Percentiles rank a stretch among this genome's conserved stretches.
Evolutionary conservation across 2,329 filamentous ascomycete species (phyloP).

Genomic region (Trichoderma lentiforme): DNA sequence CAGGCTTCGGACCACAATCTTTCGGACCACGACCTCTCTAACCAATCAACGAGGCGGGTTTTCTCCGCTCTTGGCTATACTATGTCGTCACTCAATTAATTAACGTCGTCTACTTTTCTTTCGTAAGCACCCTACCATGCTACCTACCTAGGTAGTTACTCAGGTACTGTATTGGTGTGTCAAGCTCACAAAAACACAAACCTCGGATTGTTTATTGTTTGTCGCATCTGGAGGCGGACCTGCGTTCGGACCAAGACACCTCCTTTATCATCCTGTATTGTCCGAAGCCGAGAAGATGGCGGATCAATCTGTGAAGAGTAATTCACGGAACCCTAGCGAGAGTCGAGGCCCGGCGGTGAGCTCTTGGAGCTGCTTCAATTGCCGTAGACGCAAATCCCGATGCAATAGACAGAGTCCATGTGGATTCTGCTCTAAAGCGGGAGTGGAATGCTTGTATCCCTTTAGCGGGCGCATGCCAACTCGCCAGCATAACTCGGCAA

Average conservation of each 20-base stretch:
- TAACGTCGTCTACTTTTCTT: no score
- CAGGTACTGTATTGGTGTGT: not conserved
- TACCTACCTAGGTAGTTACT: not conserved
- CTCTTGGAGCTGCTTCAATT: slow-evolving; percentile 32
- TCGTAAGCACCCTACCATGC: not conserved
- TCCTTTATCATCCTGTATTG: not conserved
- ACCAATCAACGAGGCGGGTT: not conserved
- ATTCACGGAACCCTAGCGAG: not conserved
- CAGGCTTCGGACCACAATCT: not conserved
- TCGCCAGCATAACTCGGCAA: slow-evolving; percentile 21
- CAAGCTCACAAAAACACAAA: not conserved
- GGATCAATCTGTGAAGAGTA: not conserved
- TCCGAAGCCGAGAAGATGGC: not conserved
- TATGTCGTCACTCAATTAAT: not conserved
- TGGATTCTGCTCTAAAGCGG: slow-evolving; percentile 26
- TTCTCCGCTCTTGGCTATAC: not conserved
- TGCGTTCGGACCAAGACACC: not conserved
- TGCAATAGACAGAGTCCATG: slow-evolving; percentile 33
- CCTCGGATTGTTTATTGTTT: not conserved
- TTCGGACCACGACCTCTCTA: not conserved
- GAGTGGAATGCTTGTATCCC: slow-evolving; percentile 32
- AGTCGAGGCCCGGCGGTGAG: not conserved
- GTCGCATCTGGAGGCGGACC: not conserved
- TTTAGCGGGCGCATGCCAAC: slow-evolving; percentile 31
- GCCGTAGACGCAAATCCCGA: slow-evolving; percentile 31